Base-by-base conservation (phyloP, 306 rosid genomes). In the Acacia confusa region DNA sequence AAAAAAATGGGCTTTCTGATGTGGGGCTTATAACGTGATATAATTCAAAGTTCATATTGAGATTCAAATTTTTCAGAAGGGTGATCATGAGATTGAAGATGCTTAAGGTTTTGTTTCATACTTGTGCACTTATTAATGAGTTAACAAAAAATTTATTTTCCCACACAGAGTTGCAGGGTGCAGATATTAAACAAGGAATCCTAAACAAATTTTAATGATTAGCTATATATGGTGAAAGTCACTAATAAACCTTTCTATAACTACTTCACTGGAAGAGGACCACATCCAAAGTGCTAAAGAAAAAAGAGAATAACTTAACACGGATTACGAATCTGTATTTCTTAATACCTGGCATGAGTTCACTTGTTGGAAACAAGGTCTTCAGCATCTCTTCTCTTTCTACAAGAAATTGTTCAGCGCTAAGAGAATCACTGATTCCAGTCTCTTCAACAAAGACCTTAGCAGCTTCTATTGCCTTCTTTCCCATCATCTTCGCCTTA, bases 401-500 rank as follows among this genome's bases (percentile, higher is more conserved):
- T 27, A 86, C 82, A 0, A 93, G 89, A 87, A 93, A 95, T 41
- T 88, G 92, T 77, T 95, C 98, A 3, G 98, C 81, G 27, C 82
- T 85, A 53, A 92, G 92, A 75, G 89, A 84, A 57, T 93, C 91
- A 40, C 91, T 83, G 43, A 95, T 86, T 77, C 96, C 98, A 12
- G 87, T 84, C 76, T 89, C 96, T 84, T 89, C 90, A 76, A 95
- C 98, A 83, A 95, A 95, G 73, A 93, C 77, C 89, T 87, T 84
- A 69, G 99, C 96, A 71, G 99, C 88, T 86, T 95, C 97, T 27
- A 87, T 92, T 79, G 98, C 97, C 91, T 93, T 92, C 89, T 34
- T 92, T 74, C 99, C 99, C 98, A 93, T 90, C 96, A 95, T 93
- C 79, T 89, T 93, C 28, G 99, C 91, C 86, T 93, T 95, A 4